Base-by-base conservation (phyloP, 2,329 filamentous ascomycete species). In the Trichoderma sp. region DNA sequence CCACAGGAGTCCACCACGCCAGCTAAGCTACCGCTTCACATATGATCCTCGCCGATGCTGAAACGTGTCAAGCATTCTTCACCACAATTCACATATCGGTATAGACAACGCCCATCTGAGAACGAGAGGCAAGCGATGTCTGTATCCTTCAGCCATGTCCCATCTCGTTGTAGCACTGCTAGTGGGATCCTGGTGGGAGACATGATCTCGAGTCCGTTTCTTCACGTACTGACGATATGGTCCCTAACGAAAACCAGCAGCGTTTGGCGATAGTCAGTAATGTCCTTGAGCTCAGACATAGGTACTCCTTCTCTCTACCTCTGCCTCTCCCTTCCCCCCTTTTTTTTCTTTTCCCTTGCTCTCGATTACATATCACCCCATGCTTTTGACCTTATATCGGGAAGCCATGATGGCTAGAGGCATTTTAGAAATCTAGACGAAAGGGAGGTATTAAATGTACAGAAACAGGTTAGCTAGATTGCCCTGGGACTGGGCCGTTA, bases 371-470 rank as follows among this genome's bases (percentile, higher is more conserved):
- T 43, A 44, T 45, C 15, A 39, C 7, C 43, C 34, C 12, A 41
- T 30, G 28, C 56, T 47, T 17, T 39, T n/a, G 2, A 28, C 7
- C 21, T 50, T 51, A 39, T 17, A 26, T 5, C 24, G 26, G 26
- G 50, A 19, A 3, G 24, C 6, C 15, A 15, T n/a, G 30, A 48
- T 24, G 43, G 30, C 24, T 57, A 55, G 26, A 30, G 30, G 24
- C 19, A 41, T 15, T 61, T 19, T 56, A 55, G 43, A 41, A 41
- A 56, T n/a, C 19, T 63, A 48, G 59, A 48, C 45, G 56, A 43
- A 56, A 5, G 41, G 51, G 50, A 48, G 28, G 6, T 24, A 30
- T 28, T 26, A 56, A 56, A 24, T 43, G 41, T 43, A 52, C 51
- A 24, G 24, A 41, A 24, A 39, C 34, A 39, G 1, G 12, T 39